Base-by-base conservation (phyloP, 345 rosid genomes). In the Eucalyptus cloeziana region DNA sequence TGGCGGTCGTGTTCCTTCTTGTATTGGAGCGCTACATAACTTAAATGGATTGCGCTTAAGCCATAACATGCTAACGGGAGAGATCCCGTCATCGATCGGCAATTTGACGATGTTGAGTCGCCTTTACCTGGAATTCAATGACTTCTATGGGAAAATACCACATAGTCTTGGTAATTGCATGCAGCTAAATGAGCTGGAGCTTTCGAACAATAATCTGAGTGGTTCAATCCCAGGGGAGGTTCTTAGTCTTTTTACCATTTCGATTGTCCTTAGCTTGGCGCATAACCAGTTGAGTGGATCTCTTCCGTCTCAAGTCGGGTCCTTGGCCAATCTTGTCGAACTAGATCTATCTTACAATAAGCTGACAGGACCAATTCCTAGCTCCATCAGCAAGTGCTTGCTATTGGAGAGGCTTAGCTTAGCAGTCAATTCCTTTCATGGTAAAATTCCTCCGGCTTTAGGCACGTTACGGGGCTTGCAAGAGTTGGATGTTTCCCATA, bases 401-500 rank as follows among this genome's bases (percentile, higher is more conserved):
- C 49, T 10, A 43, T 67, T 94, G 80, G 88, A 31, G 49, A 7
- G 14, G 52, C 87, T 93, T 3, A 3, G n/a, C 22, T 5, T 94
- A 92, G 62, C 62, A 2, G 6, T 4, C 13, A 56, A 56, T 24
- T 56, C 62, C 62, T 56, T 56, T 17, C 13, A 56, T 56, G 64
- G 94, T 0, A 16, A 58, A 52, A 92, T 94, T 31, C 94, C 95
- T 49, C 2, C 52, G 1, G 91, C 93, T 27, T 87, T 94, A 21
- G 86, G 89, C 52, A 56, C 30, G 0, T 81, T 94, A 51, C 86
- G 62, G 62, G 91, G 88, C n/a, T 90, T 93, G 14, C 56, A 89
- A 19, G 15, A 40, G 12, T 80, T 94, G 19, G 94, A 94, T 90
- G 89, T 94, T 25, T 93, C 95, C 4, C 54, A 51, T 6, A 51